Conservation (phyloP, 1,284 basidiomycete genomes). For the Cryptococcus jaspeensis region DNA sequence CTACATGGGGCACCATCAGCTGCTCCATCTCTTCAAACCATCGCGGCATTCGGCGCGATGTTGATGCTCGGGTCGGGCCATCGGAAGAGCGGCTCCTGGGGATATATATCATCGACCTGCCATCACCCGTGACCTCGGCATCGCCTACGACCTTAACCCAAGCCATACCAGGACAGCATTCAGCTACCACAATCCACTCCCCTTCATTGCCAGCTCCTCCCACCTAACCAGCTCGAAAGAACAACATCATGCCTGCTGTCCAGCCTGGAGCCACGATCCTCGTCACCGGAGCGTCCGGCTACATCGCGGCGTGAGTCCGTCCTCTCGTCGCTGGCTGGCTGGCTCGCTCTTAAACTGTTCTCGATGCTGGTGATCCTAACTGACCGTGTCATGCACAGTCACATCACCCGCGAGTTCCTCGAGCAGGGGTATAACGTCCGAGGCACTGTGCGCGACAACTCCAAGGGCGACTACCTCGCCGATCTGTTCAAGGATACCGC, state of each 20-base stretch:
- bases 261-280: conserved; percentile 6
- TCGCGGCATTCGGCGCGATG: not conserved
- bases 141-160: no score
- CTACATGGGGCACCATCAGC: no score
- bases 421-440: conserved; percentile 53
- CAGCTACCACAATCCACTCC: not conserved
- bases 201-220: no score
- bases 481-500: conserved; percentile 54
- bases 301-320: conserved; percentile 4
- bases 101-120: not conserved
- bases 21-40: no score
- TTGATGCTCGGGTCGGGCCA: not conserved
- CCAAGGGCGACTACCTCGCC: conserved; percentile 58
- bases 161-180: not conserved
- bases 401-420: conserved; percentile 32
- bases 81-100: not conserved
- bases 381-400: no score
- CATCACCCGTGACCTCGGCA: no score
- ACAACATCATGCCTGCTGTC: conserved; percentile 15
- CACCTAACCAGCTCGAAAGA: no score
- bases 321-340: no score
- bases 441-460: conserved; percentile 59
- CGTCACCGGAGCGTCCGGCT: conserved; percentile 10
- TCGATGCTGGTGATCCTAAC: no score
- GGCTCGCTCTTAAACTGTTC: no score